Conservation (phyloP, 106 monocot genomes). For the Allium cepa region DNA sequence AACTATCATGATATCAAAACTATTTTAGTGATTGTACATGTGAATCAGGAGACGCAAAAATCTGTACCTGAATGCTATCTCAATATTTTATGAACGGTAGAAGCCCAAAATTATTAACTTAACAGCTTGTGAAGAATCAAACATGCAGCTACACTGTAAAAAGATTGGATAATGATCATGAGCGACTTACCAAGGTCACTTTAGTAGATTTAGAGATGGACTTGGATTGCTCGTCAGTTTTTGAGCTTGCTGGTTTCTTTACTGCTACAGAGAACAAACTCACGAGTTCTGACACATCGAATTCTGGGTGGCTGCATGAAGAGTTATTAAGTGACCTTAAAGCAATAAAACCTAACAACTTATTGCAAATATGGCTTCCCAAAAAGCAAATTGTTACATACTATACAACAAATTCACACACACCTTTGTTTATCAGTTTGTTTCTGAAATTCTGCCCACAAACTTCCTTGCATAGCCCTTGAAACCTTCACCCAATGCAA, state of each 20-base stretch:
- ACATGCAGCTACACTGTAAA: not conserved
- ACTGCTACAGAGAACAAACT: constrained; percentile 73
- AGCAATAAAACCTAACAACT: not conserved
- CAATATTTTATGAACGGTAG: no score
- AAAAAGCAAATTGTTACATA: not conserved
- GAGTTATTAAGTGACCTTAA: not conserved
- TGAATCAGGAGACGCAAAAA: no score
- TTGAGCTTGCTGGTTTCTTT: constrained; percentile 52
- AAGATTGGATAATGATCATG: not conserved
- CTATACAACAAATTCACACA: not conserved
- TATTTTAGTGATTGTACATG: no score
- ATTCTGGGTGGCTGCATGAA: constrained; percentile 62
- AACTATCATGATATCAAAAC: not conserved
- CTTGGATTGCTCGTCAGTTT: constrained; percentile 48
- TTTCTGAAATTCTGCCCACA: constrained; percentile 92
- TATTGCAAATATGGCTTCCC: not conserved
- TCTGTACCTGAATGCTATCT: no score
- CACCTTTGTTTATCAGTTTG: constrained; percentile 74
- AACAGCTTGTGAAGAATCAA: no score
- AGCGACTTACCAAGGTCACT: constrained; percentile 77
- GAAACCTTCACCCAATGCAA: constrained; percentile 97
- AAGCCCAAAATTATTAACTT: no score
- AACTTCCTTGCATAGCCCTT: constrained; percentile 89
- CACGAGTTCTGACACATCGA: constrained; percentile 91
- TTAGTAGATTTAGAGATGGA: constrained; percentile 73